phyloP scores from a whole-genome alignment of 805 yeast genomes.

The Yarrowia sp. region DNA sequence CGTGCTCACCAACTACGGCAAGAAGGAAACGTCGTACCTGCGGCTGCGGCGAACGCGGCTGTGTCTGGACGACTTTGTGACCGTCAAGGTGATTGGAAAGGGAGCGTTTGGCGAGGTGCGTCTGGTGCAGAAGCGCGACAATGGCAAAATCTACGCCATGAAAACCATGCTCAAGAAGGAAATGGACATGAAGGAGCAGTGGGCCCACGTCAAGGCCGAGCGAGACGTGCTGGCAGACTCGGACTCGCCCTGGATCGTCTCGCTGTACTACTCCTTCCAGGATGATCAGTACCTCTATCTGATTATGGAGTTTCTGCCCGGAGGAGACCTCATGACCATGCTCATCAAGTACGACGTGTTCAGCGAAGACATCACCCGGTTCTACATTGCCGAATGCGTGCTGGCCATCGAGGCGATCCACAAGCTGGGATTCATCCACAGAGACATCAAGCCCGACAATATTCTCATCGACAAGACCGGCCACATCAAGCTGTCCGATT shows the following conservation, averaged over 20 bases:
- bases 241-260: constrained; percentile 88
- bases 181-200: constrained; percentile 92
- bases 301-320: constrained; percentile 78
- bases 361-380: constrained; percentile 85
- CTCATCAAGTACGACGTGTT: constrained; percentile 92
- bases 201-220: constrained; percentile 95
- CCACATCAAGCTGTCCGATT: constrained; percentile 73
- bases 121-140: constrained; percentile 88
- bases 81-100: constrained; percentile 91
- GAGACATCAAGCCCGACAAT: constrained; percentile 98
- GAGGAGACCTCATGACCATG: constrained; percentile 94
- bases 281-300: constrained; percentile 75
- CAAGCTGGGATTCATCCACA: constrained; percentile 89
- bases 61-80: constrained; percentile 80
- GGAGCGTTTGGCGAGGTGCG: constrained; percentile 99
- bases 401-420: constrained; percentile 94
- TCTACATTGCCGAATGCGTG: constrained; percentile 96
- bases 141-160: constrained; percentile 94
- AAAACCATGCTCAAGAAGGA: constrained; percentile 88
- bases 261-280: constrained; percentile 81
- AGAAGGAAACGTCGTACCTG: constrained; percentile 84
- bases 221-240: constrained; percentile 92
- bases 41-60: constrained; percentile 84
- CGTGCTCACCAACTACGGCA: constrained; percentile 81
- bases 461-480: constrained; percentile 82